Evolutionary conservation across 1,139 yeast species (phyloP).

Genomic region (Hansenula anomala): DNA sequence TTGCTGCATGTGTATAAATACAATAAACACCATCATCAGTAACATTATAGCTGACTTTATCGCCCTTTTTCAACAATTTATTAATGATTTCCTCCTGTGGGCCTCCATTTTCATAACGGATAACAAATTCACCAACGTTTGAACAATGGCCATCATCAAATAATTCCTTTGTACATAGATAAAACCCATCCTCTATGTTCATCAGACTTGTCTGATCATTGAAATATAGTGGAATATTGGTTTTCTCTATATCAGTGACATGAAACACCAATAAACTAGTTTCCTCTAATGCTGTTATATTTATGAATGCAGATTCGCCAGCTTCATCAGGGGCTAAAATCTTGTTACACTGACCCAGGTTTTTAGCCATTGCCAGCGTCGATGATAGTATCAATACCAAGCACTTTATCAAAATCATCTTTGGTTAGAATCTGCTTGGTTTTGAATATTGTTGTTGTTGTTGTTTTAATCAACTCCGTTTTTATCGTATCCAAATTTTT

Average conservation of each 20-base stretch:
- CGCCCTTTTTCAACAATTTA: background rate
- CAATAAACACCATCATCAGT: constrained; percentile 1
- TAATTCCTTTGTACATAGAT: background rate
- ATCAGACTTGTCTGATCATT: background rate
- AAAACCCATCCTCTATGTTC: constrained; percentile 2
- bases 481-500: no score
- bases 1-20: background rate
- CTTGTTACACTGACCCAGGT: constrained; percentile 1
- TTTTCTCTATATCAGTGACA: background rate
- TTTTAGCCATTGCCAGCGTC: background rate
- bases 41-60: background rate
- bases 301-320: background rate
- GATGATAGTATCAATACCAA: background rate
- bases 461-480: no score
- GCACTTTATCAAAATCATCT: background rate
- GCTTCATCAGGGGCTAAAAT: constrained; percentile 2
- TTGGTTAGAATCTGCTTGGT: no score
- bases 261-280: constrained; percentile 2
- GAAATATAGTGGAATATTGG: constrained; percentile 6
- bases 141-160: constrained; percentile 1
- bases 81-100: constrained; percentile 1
- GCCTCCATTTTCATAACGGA: constrained; percentile 1
- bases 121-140: constrained; percentile 1
- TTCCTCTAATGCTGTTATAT: constrained; percentile 1
- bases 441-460: no score